Percentiles rank a stretch among this genome's conserved stretches.
phyloP scores from a whole-genome alignment of 1,284 basidiomycete genomes.

The Ceratobasidium sp. region DNA sequence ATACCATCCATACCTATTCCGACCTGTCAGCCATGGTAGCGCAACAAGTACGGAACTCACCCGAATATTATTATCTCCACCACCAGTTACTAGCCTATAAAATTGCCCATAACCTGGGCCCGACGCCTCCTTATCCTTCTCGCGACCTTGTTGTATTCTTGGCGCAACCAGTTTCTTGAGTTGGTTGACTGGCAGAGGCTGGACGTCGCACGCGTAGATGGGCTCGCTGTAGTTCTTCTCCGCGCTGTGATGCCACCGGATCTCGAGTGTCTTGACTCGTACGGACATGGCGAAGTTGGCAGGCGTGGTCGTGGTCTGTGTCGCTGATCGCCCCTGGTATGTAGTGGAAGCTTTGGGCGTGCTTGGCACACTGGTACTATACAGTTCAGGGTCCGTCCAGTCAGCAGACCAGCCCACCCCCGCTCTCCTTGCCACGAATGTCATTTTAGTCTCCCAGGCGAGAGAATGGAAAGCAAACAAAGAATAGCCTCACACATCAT shows the following conservation, averaged over 20 bases:
- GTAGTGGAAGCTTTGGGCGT: constrained; percentile 1
- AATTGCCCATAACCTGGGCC: constrained; percentile 51
- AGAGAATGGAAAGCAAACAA: no score
- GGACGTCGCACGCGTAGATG: constrained; percentile 94
- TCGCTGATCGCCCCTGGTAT: constrained; percentile 20
- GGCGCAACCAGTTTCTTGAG: constrained; percentile 53
- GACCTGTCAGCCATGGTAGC: constrained; percentile 36
- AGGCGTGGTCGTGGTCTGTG: not conserved
- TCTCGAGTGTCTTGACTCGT: constrained; percentile 85
- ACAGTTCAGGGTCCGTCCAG: constrained; percentile 15
- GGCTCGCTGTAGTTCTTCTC: constrained; percentile 64
- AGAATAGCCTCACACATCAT: no score
- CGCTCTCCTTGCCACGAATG: not conserved
- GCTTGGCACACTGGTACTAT: constrained; percentile 23
- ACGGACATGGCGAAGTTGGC: constrained; percentile 47
- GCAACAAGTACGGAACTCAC: constrained; percentile 59
- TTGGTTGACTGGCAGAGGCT: constrained; percentile 61
- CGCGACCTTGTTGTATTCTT: constrained; percentile 61
- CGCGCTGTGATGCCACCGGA: constrained; percentile 86
- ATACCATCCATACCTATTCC: constrained; percentile 87
- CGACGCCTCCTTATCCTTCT: constrained; percentile 58
- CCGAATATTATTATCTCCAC: constrained; percentile 96
- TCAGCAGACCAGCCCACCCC: constrained; percentile 4
- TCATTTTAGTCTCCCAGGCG: no score
- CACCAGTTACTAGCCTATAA: constrained; percentile 90